Evolutionary conservation across 2,329 filamentous ascomycete species (phyloP).

Genomic region (Magnaporthiopsis poae): DNA sequence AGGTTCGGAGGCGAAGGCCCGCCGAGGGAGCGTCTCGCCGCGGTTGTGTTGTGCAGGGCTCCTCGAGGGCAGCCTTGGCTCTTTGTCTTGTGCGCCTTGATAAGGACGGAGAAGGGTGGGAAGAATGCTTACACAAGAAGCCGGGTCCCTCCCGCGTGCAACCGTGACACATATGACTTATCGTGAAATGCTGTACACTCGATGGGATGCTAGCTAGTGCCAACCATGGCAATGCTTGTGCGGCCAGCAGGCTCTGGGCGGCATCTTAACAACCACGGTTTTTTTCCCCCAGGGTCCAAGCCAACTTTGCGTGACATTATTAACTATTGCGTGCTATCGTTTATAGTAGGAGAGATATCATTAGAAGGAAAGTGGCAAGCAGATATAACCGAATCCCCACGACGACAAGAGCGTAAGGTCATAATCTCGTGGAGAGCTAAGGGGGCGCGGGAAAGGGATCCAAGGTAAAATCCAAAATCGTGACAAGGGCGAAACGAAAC

Average conservation of each 20-base stretch:
- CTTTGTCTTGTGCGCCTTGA: not conserved
- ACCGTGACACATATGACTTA: not conserved
- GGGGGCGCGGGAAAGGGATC: too few species aligned
- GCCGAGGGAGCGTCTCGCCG: not conserved
- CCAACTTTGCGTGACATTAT: too few species aligned
- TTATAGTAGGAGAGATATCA: not conserved
- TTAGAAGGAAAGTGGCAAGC: not conserved
- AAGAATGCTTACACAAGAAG: not conserved
- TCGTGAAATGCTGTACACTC: not conserved
- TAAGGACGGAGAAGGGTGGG: not conserved
- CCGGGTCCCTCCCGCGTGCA: not conserved
- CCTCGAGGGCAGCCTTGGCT: not conserved
- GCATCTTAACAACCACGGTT: too few species aligned
- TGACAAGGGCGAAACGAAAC: too few species aligned
- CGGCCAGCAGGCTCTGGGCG: too few species aligned
- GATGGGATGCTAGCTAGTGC: not conserved
- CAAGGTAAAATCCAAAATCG: too few species aligned
- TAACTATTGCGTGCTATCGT: not conserved
- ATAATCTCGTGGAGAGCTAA: not conserved
- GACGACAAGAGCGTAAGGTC: not conserved
- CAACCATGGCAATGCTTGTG: not conserved
- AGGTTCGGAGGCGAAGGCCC: not conserved
- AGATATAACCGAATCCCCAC: not conserved
- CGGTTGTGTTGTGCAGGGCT: not conserved
- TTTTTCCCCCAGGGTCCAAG: too few species aligned